Conservation (phyloP, 1,284 basidiomycete species). For the Entoloma clypeatum region DNA sequence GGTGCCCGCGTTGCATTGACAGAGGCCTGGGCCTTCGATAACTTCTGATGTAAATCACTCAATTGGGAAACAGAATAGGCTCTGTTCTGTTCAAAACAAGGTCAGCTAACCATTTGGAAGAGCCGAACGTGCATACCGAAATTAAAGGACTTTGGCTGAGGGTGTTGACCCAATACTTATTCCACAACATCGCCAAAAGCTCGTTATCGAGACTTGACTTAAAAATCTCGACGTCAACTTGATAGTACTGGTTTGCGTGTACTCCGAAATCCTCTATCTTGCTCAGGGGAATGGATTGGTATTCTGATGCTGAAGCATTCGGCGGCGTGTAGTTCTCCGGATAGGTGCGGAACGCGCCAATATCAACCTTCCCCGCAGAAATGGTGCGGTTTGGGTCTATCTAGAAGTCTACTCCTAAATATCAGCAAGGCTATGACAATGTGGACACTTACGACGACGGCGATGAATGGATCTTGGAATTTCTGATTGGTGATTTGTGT, state of each 20-base stretch:
- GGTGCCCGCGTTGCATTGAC: slow-evolving; percentile 55
- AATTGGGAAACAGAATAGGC: slow-evolving; percentile 90
- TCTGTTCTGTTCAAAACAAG: slow-evolving; percentile 64
- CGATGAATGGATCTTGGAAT: slow-evolving; percentile 95
- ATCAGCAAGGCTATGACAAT: slow-evolving; percentile 1
- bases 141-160: slow-evolving; percentile 88
- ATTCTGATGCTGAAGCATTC: slow-evolving; percentile 66
- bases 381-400: slow-evolving; percentile 98
- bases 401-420: slow-evolving; percentile 40
- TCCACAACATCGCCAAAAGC: slow-evolving; percentile 89
- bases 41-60: slow-evolving; percentile 83
- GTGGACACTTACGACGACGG: slow-evolving; percentile 76
- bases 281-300: slow-evolving; percentile 90
- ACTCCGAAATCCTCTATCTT: slow-evolving; percentile 99
- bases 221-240: slow-evolving; percentile 92
- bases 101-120: slow-evolving; percentile 23
- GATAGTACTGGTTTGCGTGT: slow-evolving; percentile 96
- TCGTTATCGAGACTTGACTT: slow-evolving; percentile 86
- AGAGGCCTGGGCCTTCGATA: slow-evolving; percentile 59
- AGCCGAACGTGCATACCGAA: slow-evolving; percentile 49
- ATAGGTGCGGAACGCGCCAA: slow-evolving; percentile 96
- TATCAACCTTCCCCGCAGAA: slow-evolving; percentile 96
- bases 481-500: slow-evolving; percentile 95
- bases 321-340: slow-evolving; percentile 89
- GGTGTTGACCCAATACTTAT: slow-evolving; percentile 99